Evolutionary conservation across 1,284 basidiomycete genomes (phyloP).

Genomic region (Irpex lacteus): DNA sequence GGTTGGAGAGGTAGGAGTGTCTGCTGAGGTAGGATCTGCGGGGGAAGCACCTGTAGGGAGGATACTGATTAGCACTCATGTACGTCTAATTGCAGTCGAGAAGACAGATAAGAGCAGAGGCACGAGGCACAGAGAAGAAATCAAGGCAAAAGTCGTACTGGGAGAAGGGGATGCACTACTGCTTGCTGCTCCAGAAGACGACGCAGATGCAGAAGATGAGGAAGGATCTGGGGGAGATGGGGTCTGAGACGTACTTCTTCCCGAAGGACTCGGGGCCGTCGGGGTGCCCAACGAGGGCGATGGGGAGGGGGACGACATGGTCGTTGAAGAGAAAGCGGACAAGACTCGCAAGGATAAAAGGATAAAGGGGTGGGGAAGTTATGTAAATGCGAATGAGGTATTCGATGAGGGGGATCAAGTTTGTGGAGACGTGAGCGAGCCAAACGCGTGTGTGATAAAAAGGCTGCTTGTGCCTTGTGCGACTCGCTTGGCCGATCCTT

Average conservation of each 20-base stretch:
- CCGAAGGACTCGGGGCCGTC: not conserved
- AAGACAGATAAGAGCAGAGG: not conserved
- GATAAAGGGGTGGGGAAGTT: not conserved
- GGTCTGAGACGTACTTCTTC: conserved; percentile 3
- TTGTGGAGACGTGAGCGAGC: not conserved
- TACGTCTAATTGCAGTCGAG: too few species aligned
- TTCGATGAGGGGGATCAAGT: not conserved
- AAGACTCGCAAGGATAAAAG: not conserved
- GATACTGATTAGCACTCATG: not conserved
- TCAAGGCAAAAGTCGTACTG: conserved; percentile 1
- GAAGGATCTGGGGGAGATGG: not conserved
- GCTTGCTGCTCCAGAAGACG: not conserved
- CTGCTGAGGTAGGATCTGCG: not conserved
- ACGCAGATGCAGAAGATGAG: not conserved
- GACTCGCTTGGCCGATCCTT: not conserved
- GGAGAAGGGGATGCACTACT: not conserved
- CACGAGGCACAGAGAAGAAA: not conserved
- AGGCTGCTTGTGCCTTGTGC: not conserved
- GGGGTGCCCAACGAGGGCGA: not conserved
- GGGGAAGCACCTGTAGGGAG: not conserved
- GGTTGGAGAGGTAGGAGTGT: conserved; percentile 47
- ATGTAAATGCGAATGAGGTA: not conserved
- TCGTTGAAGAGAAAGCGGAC: not conserved
- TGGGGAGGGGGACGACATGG: not conserved
- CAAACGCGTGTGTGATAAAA: not conserved